Evolutionary conservation across 148 eudicot genomes (phyloP), one percentile per base, ranked within the genome.

Genomic region (Camellia japonica): DNA sequence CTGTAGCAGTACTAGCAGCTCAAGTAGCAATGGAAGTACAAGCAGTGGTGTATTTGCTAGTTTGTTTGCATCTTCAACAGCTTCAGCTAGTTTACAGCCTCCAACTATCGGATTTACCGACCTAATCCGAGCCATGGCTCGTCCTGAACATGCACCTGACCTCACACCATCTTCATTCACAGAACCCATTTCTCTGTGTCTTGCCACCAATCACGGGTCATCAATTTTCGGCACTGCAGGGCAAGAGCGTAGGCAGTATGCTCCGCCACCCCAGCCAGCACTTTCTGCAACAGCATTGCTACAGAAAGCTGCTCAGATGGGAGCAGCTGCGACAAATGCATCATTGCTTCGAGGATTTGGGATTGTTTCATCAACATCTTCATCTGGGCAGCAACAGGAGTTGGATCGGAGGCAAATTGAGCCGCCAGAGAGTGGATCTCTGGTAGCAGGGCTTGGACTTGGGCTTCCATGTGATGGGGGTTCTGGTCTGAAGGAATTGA

Each of bases 251-350:
- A 82, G 90, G 82, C 98, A 91, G 72, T 94, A 90, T 49, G 87
- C 89, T 52, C 89, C 90, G 0, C 79, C 93, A 19, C 88, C 89
- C 11, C 97, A 90, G 83, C 95, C 98, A 13, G 89, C 97, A 7
- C 84, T 95, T 93, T 93, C 98, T 38, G 98, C 97, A 41, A 95
- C 98, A 3, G 98, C 98, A 16, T 83, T 95, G 73, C 89, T 95
- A 13, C 98, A 95, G 75, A 95, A 95, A 80, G 98, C 98, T 11
- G 95, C 95, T 78, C 95, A 95, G 60, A 87, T 95, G 82, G 98
- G 98, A 44, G 87, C 93, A 30, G 72, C 92, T 7, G 86, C 89
- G 2, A 79, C 90, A 12, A 93, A 90, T 12, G 90, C 90, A 38
- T 95, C 98, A 0, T 78, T 95, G 44, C 88, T 95, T 13, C 87